A percentile compares a stretch with the other conserved stretches of the same genome.
Conservation (phyloP, 129 eudicot species). For the Cynara cardunculus region DNA sequence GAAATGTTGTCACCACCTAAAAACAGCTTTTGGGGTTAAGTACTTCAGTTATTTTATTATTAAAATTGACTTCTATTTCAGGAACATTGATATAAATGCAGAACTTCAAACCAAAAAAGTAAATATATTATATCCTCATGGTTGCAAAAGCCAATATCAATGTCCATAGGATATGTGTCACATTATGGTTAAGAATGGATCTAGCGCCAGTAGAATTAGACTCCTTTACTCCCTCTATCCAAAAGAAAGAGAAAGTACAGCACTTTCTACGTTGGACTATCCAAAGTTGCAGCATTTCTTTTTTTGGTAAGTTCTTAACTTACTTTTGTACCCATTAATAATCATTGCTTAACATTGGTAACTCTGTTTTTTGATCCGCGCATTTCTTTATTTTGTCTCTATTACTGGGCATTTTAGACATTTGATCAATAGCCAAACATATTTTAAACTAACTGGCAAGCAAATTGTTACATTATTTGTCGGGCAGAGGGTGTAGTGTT, state of each 20-base stretch:
- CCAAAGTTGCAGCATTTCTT: not conserved
- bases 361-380: not conserved
- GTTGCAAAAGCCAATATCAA: not conserved
- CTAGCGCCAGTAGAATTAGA: not conserved
- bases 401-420: not conserved
- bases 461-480: not conserved
- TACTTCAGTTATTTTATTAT: not conserved
- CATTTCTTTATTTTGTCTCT: not conserved
- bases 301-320: not conserved
- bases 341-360: not conserved
- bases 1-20: slow-evolving; percentile 97
- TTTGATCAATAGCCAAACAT: not conserved
- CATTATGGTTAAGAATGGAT: not conserved
- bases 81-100: not conserved
- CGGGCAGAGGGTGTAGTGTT: not conserved
- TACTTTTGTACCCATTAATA: not conserved
- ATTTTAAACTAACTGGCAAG: not conserved
- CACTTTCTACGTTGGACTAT: not conserved
- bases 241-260: not conserved
- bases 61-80: not conserved
- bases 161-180: not conserved
- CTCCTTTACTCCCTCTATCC: not conserved
- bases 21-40: slow-evolving; percentile 11
- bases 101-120: not conserved
- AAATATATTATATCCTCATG: not conserved